phyloP scores from a whole-genome alignment of 192 early-diverging fungal genomes.

The Gryganskiella cystojenkinii region DNA sequence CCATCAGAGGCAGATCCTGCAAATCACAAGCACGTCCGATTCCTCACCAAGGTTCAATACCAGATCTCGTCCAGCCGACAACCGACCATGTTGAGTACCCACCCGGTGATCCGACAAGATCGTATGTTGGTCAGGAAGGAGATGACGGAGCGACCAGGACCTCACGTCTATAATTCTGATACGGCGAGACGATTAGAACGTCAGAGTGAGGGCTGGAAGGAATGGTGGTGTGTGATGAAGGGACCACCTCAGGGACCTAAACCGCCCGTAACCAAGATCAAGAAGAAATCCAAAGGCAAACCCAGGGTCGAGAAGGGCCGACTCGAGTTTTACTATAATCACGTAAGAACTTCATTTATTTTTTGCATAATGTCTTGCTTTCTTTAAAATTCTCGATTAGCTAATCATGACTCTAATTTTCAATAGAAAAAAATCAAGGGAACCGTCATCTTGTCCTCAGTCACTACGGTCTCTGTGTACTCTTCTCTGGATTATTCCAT shows the following conservation, averaged over 20 bases:
- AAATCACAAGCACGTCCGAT: constrained; percentile 35
- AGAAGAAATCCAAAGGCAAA: constrained; percentile 7
- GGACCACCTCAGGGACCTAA: constrained; percentile 10
- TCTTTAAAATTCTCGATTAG: neutral
- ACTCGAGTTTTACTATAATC: constrained; percentile 46
- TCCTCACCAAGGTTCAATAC: constrained; percentile 41
- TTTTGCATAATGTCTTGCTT: neutral
- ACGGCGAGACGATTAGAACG: constrained; percentile 30
- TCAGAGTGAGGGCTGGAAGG: constrained; percentile 39
- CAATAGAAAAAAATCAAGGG: constrained; percentile 40
- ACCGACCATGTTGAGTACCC: constrained; percentile 6
- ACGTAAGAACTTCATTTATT: constrained; percentile 18
- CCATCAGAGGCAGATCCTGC: neutral
- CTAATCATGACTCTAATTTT: neutral
- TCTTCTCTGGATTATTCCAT: constrained; percentile 53
- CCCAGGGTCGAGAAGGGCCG: constrained; percentile 34
- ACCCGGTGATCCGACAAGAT: constrained; percentile 40
- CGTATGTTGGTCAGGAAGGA: constrained; percentile 40
- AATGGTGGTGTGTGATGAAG: constrained; percentile 53
- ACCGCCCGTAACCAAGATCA: constrained; percentile 15
- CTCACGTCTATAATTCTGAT: constrained; percentile 37
- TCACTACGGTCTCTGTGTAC: constrained; percentile 22
- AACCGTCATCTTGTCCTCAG: constrained; percentile 21
- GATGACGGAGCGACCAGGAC: constrained; percentile 39
- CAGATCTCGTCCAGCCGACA: constrained; percentile 26